Percentiles rank a stretch among this genome's conserved stretches.
These are phyloP conservation scores for Eremochloa ophiuroides DNA, from an alignment of 176 grass and related monocot species.

Conservation along the genomic window DNA sequence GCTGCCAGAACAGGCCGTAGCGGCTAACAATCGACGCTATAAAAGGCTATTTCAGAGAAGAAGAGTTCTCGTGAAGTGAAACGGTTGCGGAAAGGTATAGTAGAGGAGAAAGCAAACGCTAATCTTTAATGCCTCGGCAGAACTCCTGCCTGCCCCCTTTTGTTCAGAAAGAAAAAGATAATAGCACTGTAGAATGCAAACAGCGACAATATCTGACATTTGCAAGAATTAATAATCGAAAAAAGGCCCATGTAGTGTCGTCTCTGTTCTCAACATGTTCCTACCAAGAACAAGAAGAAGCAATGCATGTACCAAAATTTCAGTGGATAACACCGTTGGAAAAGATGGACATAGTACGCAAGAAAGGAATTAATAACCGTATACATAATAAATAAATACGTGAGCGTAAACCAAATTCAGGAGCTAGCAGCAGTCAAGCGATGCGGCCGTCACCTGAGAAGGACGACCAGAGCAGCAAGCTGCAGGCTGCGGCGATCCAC, in stretches of 20 bases:
- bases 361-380: not conserved
- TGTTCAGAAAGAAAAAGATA: not conserved
- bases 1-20: not conserved
- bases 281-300: not conserved
- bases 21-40: not conserved
- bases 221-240: too few relatives aligned
- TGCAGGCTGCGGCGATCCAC: conserved; percentile 24
- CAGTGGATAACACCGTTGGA: not conserved
- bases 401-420: not conserved
- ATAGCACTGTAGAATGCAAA: not conserved
- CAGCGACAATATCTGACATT: not conserved
- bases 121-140: not conserved
- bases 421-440: not conserved
- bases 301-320: not conserved
- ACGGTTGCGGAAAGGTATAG: not conserved
- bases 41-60: not conserved
- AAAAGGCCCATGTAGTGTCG: not conserved
- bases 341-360: not conserved
- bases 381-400: not conserved
- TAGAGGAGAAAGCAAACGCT: not conserved
- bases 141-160: not conserved
- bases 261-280: not conserved
- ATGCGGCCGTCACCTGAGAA: conserved; percentile 19
- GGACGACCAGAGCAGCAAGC: conserved; percentile 11
- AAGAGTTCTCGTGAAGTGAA: not conserved